A percentile compares a stretch with the other conserved stretches of the same genome.
Evolutionary conservation across 768 basidiomycete genomes (phyloP).

Genomic region (Lactarius quietus): DNA sequence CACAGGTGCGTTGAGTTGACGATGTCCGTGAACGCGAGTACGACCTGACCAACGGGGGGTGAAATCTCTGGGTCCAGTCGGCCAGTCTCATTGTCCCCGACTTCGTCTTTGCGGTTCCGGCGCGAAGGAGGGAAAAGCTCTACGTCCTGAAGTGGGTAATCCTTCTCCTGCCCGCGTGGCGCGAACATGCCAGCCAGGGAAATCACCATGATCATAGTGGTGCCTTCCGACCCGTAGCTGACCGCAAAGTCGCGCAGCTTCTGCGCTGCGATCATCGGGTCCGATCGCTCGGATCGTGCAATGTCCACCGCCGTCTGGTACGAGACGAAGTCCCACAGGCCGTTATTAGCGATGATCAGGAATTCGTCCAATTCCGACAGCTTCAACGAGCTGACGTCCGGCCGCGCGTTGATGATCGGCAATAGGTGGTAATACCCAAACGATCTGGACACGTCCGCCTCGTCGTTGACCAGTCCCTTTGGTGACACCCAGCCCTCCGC

Average conservation of each 20-base stretch:
- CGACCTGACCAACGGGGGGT: slow-evolving; percentile 82
- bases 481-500: slow-evolving; percentile 96
- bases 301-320: slow-evolving; percentile 97
- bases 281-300: slow-evolving; percentile 65
- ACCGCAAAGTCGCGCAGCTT: slow-evolving; percentile 96
- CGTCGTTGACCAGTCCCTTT: slow-evolving; percentile 86
- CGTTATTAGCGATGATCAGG: slow-evolving; percentile 90
- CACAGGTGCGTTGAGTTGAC: slow-evolving; percentile 94
- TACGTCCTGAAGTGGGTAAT: slow-evolving; percentile 45
- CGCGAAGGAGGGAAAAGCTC: slow-evolving; percentile 34
- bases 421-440: slow-evolving; percentile 91
- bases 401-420: slow-evolving; percentile 87
- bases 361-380: slow-evolving; percentile 89
- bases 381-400: slow-evolving; percentile 66
- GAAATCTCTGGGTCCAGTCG: slow-evolving; percentile 75
- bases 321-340: slow-evolving; percentile 90
- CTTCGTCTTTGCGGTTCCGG: slow-evolving; percentile 44
- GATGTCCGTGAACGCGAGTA: slow-evolving; percentile 97
- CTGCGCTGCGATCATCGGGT: slow-evolving; percentile 91
- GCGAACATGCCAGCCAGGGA: slow-evolving; percentile 72
- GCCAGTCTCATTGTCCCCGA: slow-evolving; percentile 53
- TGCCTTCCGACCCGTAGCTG: slow-evolving; percentile 91
- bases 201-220: slow-evolving; percentile 98
- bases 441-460: slow-evolving; percentile 85
- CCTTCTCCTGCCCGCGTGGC: slow-evolving; percentile 44